Evolutionary conservation across 2,329 filamentous ascomycete species (phyloP), one percentile per base, ranked within the genome.

Genomic region (Cladosporium sp.): DNA sequence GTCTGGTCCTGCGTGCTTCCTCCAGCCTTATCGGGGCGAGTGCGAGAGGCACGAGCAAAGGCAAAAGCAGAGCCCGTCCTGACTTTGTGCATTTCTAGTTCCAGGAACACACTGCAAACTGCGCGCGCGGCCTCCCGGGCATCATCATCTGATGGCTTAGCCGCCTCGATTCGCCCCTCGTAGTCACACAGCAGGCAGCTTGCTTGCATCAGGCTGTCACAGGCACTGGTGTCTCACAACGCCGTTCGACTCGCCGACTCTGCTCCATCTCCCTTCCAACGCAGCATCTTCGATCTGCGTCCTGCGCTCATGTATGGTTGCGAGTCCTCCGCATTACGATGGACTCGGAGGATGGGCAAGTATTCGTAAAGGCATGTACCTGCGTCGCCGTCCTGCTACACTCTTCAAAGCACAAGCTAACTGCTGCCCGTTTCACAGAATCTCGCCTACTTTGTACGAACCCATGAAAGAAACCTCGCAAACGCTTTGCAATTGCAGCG

Each of bases 381-480:
- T 18, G 14, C 26, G 51, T 28, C 51, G 18, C 51, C 30, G n/a
- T 25, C 7, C 25, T 56, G 34, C 49, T 63, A 16, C 10, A 6
- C 36, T 39, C 25, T 63, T 18, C 36, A n/a, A 16, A 23, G n/a
- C 58, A 34, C 25, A 36, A 32, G 48, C 60, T 63, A 63, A 63
- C 60, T 25, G 32, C 59, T 34, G 46, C 43, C 21, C 30, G 23
- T 48, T 46, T 30, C 25, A 61, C 78, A 97, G 94, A 95, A 96
- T 85, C 86, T 99, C 77, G 93, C 94, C 76, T 90, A 90, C 81
- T 98, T 97, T 80, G 93, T 99, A 80, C 92, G 93, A 69, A 97
- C 93, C 64, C 93, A 99, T 83, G 95, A 99, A 81, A 96, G 96
- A 81, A 94, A 93, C 43, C 87, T 99, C 69, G 95, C 95, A 76